Evolutionary conservation across 2,329 filamentous ascomycete genomes (phyloP).

Genomic region (Fusarium nygamai): DNA sequence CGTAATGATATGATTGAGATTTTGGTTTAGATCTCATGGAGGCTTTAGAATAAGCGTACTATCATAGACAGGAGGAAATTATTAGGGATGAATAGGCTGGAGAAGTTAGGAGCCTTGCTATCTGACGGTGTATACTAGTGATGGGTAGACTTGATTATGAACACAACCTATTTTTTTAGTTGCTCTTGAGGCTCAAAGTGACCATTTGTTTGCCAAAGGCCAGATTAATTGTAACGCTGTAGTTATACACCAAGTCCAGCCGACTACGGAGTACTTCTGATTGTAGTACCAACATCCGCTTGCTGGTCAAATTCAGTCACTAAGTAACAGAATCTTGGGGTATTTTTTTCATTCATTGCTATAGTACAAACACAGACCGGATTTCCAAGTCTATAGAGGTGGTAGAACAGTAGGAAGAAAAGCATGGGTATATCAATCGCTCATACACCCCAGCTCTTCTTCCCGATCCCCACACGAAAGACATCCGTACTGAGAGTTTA

Average conservation of each 20-base stretch:
- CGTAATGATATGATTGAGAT: not conserved
- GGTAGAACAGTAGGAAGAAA: slow-evolving; percentile 42
- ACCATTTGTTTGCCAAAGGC: not conserved
- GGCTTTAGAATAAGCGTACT: slow-evolving; percentile 23
- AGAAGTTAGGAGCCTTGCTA: not conserved
- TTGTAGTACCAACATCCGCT: not conserved
- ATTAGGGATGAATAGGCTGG: not conserved
- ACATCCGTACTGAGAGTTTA: slow-evolving; percentile 23
- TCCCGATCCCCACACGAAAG: slow-evolving; percentile 27
- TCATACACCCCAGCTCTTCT: slow-evolving; percentile 28
- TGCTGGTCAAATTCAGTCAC: not conserved
- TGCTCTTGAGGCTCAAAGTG: not conserved
- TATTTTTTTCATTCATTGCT: slow-evolving; percentile 43
- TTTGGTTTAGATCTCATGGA: slow-evolving; percentile 17
- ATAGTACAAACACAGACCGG: slow-evolving; percentile 51
- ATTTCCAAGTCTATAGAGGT: slow-evolving; percentile 48
- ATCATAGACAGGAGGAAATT: slow-evolving; percentile 23
- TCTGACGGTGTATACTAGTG: slow-evolving; percentile 28
- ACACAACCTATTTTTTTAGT: slow-evolving; percentile 16
- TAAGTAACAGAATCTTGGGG: slow-evolving; percentile 6
- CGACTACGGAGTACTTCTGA: not conserved
- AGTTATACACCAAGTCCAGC: too few relatives aligned
- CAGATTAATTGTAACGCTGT: not conserved
- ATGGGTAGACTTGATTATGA: slow-evolving; percentile 33
- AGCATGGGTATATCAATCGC: slow-evolving; percentile 39